Evolutionary conservation across 78 protist species (phyloP), one percentile per base, ranked within the genome.

Genomic region (Isochrysis galbana): DNA sequence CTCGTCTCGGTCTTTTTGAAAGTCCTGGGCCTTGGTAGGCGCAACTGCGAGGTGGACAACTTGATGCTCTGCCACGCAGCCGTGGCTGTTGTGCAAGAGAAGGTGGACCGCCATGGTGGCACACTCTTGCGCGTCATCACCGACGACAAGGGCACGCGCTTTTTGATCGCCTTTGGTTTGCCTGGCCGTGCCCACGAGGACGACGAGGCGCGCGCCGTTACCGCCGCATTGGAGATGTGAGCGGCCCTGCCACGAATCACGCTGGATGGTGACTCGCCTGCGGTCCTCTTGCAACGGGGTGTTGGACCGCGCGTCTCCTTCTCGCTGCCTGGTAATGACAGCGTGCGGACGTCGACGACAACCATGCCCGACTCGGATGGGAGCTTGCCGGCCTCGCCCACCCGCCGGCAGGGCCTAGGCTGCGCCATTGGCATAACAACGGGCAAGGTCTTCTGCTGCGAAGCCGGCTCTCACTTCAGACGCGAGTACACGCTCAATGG

Each of bases 111-210:
- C 26, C 72, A 34, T 47, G 92, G 72, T 25, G 92, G 92, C 32
- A 34, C 61, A n/a, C 38, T 90, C 86, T 34, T 14, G 47, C 83
- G 84, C 87, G 5, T 90, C 29, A n/a, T 77, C 2, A 36, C 44
- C 84, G 92, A 90, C 87, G 92, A 90, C 92, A 90, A 90, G 77
- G 92, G 92, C 45, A 55, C 84, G n/a, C 61, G 83, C 36, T 32
- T 54, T 7, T 47, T 41, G 36, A 4, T 45, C 61, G 87, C 61
- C 38, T 90, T 90, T 34, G 92, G 92, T 0, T 87, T 90, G 42
- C 92, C 92, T 34, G 54, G 39, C 47, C 36, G 5, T 17, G 10
- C 38, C 23, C 70, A 90, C 72, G 36, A 19, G 32, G 92, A 90
- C 61, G 92, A 90, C 48, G 72, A 22, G 5, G 0, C 74, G 47